Evolutionary conservation across 192 early-diverging fungal species (phyloP).

Genomic region (Mortierella hygrophila): DNA sequence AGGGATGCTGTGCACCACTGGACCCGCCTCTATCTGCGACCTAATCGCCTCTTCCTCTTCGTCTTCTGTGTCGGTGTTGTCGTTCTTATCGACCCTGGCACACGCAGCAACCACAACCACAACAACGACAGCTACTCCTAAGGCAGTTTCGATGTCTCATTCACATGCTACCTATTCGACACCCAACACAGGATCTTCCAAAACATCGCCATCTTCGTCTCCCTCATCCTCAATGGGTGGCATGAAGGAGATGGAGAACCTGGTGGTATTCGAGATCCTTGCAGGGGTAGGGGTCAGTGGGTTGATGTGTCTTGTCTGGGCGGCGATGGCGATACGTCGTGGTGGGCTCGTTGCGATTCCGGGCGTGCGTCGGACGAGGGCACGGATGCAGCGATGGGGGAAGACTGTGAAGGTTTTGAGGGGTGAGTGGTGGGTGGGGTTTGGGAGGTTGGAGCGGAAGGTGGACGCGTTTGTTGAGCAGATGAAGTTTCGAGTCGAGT

Average conservation of each 20-base stretch:
- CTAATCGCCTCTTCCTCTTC: background rate
- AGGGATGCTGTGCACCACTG: constrained; percentile 23
- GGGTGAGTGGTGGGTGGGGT: background rate
- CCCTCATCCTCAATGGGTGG: background rate
- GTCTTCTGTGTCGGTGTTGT: background rate
- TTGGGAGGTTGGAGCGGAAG: background rate
- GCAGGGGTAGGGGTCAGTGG: constrained; percentile 33
- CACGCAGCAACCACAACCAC: background rate
- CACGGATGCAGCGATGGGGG: constrained; percentile 4
- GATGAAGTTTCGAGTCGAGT: constrained; percentile 23
- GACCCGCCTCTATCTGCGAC: constrained; percentile 13
- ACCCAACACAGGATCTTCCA: no score
- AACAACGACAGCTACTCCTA: no score
- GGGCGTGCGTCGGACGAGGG: background rate
- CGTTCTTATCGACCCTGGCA: background rate
- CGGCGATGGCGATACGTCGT: constrained; percentile 25
- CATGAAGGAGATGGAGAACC: constrained; percentile 49
- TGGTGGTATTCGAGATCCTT: constrained; percentile 39
- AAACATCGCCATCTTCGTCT: no score
- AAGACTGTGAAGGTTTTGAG: constrained; percentile 4
- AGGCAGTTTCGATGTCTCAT: background rate
- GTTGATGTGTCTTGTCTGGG: constrained; percentile 32
- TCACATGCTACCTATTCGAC: background rate
- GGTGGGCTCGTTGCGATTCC: background rate
- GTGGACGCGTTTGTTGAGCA: constrained; percentile 18